Evolutionary conservation across 1,139 yeast genomes (phyloP).

Genomic region (Magnusiomyces sp.): DNA sequence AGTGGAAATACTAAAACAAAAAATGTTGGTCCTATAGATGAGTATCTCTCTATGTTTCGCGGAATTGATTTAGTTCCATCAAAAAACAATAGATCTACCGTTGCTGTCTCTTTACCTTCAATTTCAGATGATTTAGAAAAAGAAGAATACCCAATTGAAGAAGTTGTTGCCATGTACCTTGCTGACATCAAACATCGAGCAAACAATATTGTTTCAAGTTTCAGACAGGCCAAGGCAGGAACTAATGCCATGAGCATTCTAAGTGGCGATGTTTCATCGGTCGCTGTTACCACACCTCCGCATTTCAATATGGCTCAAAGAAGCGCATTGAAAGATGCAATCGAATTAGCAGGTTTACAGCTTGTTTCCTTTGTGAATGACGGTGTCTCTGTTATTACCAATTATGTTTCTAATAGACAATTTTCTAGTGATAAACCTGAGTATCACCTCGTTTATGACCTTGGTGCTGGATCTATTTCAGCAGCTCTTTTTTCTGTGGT

Average conservation of each 20-base stretch:
- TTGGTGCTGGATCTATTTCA: slow-evolving; percentile 88
- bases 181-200: slow-evolving; percentile 63
- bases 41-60: slow-evolving; percentile 47
- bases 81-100: slow-evolving; percentile 40
- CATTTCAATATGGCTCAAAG: slow-evolving; percentile 59
- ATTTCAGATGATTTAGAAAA: slow-evolving; percentile 41
- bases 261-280: slow-evolving; percentile 11
- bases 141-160: slow-evolving; percentile 56
- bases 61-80: slow-evolving; percentile 50
- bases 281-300: slow-evolving; percentile 41
- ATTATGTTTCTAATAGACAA: slow-evolving; percentile 49
- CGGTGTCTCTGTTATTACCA: slow-evolving; percentile 83
- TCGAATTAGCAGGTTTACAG: slow-evolving; percentile 59
- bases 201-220: slow-evolving; percentile 23
- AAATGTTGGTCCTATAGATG: slow-evolving; percentile 29
- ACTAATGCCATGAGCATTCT: slow-evolving; percentile 24
- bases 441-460: slow-evolving; percentile 71
- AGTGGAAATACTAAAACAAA: background rate
- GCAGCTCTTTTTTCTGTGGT: slow-evolving; percentile 70
- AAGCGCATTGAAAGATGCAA: slow-evolving; percentile 63
- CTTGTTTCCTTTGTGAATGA: slow-evolving; percentile 72
- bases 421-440: slow-evolving; percentile 37
- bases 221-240: slow-evolving; percentile 45
- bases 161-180: slow-evolving; percentile 74
- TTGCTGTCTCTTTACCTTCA: slow-evolving; percentile 22